Evolutionary conservation across 306 rosid genomes (phyloP), one percentile per base, ranked within the genome.

Genomic region (Leucaena leucocephala): DNA sequence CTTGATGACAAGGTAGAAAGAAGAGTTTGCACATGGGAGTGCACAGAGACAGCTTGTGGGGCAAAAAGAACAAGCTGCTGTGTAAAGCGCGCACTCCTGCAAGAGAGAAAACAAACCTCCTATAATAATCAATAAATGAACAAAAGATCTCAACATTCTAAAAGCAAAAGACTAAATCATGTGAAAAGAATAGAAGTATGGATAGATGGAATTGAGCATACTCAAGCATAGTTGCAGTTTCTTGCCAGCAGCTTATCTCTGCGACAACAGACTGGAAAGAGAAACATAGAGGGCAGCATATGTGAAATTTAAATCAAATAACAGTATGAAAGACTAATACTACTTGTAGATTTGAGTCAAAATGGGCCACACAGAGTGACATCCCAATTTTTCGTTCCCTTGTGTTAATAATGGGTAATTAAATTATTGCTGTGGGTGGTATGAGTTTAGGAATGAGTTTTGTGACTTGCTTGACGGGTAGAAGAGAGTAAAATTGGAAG

Each of bases 51-150:
- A 79, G 98, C 98, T 90, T 88, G 94, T 4, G 98, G 98, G 52
- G 98, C 98, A 88, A 95, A 95, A 85, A 95, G 87, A 83, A 91
- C 98, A 82, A 95, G 98, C 82, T 95, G 98, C 80, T 95, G 98
- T 34, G 97, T 95, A 84, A 95, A 95, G 83, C 98, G 94, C 15
- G 91, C 98, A 75, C 91, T 95, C 92, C 98, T 95, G 85, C 76
- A 72, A 82, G 55, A 46, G 44, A 33, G 67, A 34, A 82, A 77
- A 65, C 21, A 75, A 72, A 72, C 76, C 5, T 4, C 43, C 5
- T 21, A 78, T 59, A 71, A 81, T 70, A 42, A 48, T 22, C 71
- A 46, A 75, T 43, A 64, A 55, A 62, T 43, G 50, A n/a, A 66
- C 76, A 6, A n/a, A 42, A 59, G 39, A 34, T 19, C 7, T 1